phyloP scores from a whole-genome alignment of 805 yeast species.

The Metschnikowia matae region DNA sequence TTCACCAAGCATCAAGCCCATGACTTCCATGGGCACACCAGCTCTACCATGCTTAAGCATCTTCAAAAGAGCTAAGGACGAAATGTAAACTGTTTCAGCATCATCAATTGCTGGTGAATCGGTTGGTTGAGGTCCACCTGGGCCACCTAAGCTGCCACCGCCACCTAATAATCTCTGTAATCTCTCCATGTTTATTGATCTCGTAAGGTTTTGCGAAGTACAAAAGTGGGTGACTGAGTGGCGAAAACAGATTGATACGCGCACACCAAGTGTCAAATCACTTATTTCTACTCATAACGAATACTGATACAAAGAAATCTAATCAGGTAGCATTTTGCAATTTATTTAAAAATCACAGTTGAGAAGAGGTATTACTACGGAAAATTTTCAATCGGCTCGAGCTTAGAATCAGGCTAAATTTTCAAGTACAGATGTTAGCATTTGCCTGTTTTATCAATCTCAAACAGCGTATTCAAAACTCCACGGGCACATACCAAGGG shows the following conservation, averaged over 20 bases:
- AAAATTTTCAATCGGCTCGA: neutral
- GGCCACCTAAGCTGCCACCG: slow-evolving; percentile 38
- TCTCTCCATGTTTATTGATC: slow-evolving; percentile 39
- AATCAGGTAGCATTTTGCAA: too few relatives aligned
- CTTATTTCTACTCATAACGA: neutral
- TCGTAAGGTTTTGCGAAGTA: neutral
- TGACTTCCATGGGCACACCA: slow-evolving; percentile 74
- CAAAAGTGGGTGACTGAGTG: slow-evolving; percentile 4
- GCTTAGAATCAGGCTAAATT: too few relatives aligned
- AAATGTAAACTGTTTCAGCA: slow-evolving; percentile 93
- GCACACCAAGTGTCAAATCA: neutral
- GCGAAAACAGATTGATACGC: slow-evolving; percentile 5
- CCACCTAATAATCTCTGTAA: slow-evolving; percentile 47
- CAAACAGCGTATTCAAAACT: neutral
- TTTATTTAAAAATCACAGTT: neutral
- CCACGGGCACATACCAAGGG: neutral
- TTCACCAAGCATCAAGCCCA: slow-evolving; percentile 99
- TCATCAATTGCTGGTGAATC: slow-evolving; percentile 89
- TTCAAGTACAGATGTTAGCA: too few relatives aligned
- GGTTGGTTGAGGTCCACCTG: slow-evolving; percentile 39
- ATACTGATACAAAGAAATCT: neutral
- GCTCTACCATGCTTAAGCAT: slow-evolving; percentile 98
- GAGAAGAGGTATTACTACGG: neutral
- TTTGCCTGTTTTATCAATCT: neutral
- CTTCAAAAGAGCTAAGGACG: slow-evolving; percentile 89